Conservation (phyloP, 2,329 filamentous ascomycete genomes). For the Penicillium frequentans region DNA sequence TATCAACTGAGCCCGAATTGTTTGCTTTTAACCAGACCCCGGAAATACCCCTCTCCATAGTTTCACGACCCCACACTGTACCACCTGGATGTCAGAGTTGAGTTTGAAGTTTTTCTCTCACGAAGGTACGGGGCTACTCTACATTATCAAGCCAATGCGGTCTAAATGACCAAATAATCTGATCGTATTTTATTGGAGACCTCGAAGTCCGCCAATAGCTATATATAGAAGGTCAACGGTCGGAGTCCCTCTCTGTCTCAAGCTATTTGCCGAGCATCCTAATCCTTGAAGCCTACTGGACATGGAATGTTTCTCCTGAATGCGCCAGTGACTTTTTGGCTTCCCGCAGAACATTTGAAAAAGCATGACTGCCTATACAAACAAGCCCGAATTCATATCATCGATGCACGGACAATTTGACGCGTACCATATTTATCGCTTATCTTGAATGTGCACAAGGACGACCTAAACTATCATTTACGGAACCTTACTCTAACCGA, state of each 20-base stretch:
- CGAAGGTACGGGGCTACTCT: background rate
- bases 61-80: background rate
- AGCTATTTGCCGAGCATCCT: background rate
- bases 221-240: background rate
- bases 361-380: background rate
- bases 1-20: background rate
- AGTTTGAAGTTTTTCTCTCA: background rate
- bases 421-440: background rate
- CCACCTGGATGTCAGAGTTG: background rate
- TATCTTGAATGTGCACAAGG: background rate
- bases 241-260: background rate
- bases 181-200: background rate
- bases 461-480: background rate
- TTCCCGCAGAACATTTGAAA: background rate
- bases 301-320: background rate
- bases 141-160: background rate
- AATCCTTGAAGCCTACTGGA: background rate
- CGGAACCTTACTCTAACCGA: background rate
- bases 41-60: background rate
- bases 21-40: background rate
- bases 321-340: background rate
- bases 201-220: background rate
- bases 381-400: background rate
- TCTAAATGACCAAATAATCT: background rate
- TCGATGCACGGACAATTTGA: background rate